phyloP scores from a whole-genome alignment of 2,329 filamentous ascomycete genomes.

The Mariannaea sp. region DNA sequence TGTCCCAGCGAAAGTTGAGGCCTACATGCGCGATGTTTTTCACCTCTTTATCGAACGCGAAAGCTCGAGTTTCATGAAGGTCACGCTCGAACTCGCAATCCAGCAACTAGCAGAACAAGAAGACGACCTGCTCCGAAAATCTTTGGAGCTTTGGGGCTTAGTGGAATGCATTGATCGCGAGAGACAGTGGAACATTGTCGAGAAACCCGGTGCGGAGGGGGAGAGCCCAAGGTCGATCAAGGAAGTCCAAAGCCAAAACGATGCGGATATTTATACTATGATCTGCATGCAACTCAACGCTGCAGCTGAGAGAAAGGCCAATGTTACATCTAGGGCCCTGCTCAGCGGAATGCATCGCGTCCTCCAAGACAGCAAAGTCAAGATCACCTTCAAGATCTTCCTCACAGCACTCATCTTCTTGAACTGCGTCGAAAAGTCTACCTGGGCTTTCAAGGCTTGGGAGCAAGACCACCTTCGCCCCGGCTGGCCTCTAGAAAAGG shows the following conservation, averaged over 20 bases:
- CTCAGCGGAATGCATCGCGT: conserved; percentile 65
- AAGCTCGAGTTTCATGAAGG: conserved; percentile 62
- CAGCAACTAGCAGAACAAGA: conserved; percentile 51
- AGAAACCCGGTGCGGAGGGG: conserved; percentile 50
- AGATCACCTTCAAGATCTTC: conserved; percentile 64
- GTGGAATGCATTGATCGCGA: conserved; percentile 70
- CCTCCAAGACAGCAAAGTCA: conserved; percentile 64
- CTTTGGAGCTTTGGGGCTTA: conserved; percentile 67
- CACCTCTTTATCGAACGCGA: conserved; percentile 63
- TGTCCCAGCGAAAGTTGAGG: conserved; percentile 61
- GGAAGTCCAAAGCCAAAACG: conserved; percentile 52
- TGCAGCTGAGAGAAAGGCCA: conserved; percentile 67
- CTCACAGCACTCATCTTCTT: conserved; percentile 66
- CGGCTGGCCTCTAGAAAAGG: conserved; percentile 64
- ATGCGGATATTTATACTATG: conserved; percentile 63
- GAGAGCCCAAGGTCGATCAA: conserved; percentile 53
- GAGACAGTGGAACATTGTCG: conserved; percentile 62
- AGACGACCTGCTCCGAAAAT: conserved; percentile 61
- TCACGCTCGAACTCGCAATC: conserved; percentile 60
- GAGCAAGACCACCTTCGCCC: conserved; percentile 64
- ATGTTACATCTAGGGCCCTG: conserved; percentile 60
- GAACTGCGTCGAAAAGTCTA: conserved; percentile 70
- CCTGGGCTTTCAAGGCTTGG: conserved; percentile 72
- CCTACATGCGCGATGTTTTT: conserved; percentile 63
- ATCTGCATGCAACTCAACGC: conserved; percentile 69